phyloP scores from a whole-genome alignment of 2,329 filamentous ascomycete genomes.

The Zarea fungicola region DNA sequence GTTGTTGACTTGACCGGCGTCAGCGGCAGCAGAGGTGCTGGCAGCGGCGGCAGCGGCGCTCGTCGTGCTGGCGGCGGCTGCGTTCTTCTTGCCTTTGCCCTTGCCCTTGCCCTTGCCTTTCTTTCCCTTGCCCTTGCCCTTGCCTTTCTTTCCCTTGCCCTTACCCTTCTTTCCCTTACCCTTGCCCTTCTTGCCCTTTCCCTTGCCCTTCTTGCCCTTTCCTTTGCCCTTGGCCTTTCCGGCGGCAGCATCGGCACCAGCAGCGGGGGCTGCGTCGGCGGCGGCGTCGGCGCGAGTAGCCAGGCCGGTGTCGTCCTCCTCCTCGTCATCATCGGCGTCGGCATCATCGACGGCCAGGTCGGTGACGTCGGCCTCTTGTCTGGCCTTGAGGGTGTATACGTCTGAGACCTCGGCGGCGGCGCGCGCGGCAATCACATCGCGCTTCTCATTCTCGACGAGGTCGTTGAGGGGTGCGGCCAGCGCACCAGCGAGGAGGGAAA shows the following conservation, averaged over 20 bases:
- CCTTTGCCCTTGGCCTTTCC: not conserved
- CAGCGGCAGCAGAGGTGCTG: not conserved
- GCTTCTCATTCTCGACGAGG: not conserved
- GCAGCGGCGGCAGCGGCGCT: not conserved
- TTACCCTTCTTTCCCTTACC: not conserved
- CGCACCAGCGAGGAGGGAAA: slow-evolving; percentile 5
- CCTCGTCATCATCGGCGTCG: not conserved
- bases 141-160: not conserved
- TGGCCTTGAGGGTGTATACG: not conserved
- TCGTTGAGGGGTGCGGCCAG: slow-evolving; percentile 4
- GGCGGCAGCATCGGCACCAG: not conserved
- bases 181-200: not conserved
- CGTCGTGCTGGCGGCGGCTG: not conserved
- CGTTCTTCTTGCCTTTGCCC: not conserved
- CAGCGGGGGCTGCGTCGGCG: not conserved
- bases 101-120: not conserved
- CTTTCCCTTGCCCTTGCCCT: not conserved
- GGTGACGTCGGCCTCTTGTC: not conserved
- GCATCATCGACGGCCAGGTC: not conserved
- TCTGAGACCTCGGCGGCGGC: not conserved
- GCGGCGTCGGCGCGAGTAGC: not conserved
- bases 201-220: not conserved
- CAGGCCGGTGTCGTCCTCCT: not conserved
- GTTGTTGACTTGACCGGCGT: not conserved
- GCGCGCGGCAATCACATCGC: not conserved